Percentiles rank a stretch among this genome's conserved stretches.
phyloP scores from a whole-genome alignment of 2,329 filamentous ascomycete species.

The Verticillium albo-atrum region DNA sequence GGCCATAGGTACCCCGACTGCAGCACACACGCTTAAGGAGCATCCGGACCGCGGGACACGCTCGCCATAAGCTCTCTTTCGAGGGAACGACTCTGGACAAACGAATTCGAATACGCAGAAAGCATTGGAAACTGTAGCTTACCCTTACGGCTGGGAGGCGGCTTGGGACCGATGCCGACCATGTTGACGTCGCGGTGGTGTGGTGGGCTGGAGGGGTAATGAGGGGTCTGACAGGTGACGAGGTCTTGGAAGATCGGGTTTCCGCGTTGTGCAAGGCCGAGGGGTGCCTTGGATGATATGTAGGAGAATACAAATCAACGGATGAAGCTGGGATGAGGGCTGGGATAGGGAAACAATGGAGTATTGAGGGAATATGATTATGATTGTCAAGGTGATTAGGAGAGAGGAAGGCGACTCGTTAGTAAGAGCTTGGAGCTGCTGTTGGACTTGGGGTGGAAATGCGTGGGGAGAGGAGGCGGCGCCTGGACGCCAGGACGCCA shows the following conservation, averaged over 20 bases:
- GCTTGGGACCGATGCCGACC: conserved; percentile 47
- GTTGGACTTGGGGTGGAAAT: background rate
- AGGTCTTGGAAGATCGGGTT: background rate
- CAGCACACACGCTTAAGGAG: background rate
- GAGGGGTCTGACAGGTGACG: background rate
- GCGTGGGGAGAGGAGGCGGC: background rate
- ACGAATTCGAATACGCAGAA: background rate
- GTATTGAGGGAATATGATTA: background rate
- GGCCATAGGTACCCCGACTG: background rate
- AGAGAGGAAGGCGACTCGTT: background rate
- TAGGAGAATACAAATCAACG: background rate
- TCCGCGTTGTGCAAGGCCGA: background rate
- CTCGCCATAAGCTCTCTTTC: background rate
- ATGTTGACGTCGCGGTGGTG: conserved; percentile 30
- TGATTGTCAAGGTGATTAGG: background rate
- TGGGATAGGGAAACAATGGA: background rate
- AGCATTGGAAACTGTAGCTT: conserved; percentile 30
- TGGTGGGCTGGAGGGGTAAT: background rate
- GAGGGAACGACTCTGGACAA: background rate
- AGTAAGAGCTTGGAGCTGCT: background rate
- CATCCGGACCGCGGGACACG: background rate
- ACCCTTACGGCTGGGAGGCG: conserved; percentile 60
- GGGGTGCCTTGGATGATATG: background rate
- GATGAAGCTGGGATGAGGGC: background rate
- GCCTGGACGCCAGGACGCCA: background rate